Evolutionary conservation across 345 rosid genomes (phyloP).

Genomic region (Citrus maxima): DNA sequence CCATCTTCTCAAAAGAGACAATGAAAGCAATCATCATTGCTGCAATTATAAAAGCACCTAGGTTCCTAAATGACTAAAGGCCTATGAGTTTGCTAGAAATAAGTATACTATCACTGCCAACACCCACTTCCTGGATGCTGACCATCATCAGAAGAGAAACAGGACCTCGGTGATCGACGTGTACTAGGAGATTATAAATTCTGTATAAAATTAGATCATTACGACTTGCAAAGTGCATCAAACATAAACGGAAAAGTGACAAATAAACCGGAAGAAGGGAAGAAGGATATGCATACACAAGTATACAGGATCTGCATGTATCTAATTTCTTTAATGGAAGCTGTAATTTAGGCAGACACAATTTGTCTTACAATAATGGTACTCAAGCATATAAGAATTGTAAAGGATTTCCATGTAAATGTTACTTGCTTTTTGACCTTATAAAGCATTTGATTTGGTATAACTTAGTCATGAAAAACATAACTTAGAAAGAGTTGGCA

Average conservation of each 20-base stretch:
- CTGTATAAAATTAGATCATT: background rate
- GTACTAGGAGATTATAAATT: background rate
- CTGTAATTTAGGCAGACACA: background rate
- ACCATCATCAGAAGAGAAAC: background rate
- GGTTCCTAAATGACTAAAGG: background rate
- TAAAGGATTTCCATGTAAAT: background rate
- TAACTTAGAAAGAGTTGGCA: background rate
- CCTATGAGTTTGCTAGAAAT: background rate
- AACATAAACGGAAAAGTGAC: background rate
- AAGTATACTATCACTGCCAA: background rate
- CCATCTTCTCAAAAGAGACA: background rate
- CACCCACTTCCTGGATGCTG: background rate
- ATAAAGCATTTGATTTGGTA: background rate
- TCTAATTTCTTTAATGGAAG: background rate
- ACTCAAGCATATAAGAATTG: background rate
- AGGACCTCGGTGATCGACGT: background rate
- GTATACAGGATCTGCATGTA: background rate
- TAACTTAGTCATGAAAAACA: background rate
- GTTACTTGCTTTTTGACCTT: background rate
- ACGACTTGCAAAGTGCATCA: background rate
- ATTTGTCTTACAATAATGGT: background rate
- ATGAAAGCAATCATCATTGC: background rate
- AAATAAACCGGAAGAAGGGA: background rate
- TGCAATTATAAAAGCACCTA: background rate
- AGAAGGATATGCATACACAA: background rate